phyloP scores from a whole-genome alignment of 306 rosid genomes.

The Cicer chorassanicum region DNA sequence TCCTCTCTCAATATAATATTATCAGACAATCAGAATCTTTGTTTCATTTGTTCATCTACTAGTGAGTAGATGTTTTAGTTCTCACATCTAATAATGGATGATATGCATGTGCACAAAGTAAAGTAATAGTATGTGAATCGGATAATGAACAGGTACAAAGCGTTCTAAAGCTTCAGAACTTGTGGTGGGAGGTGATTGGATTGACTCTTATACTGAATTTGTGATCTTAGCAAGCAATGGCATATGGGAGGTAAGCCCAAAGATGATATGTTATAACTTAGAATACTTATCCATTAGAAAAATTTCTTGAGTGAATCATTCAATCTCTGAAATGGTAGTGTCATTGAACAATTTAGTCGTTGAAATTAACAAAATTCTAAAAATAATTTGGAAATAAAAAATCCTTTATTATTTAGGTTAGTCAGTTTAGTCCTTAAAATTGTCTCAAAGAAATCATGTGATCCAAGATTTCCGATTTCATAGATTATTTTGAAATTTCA shows the following conservation, averaged over 20 bases:
- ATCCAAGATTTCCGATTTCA: neutral
- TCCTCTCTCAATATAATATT: neutral
- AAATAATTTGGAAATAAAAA: no score
- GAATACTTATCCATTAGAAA: constrained; percentile 9
- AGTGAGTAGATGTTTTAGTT: constrained; percentile 13
- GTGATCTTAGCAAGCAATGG: constrained; percentile 78
- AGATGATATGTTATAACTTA: neutral
- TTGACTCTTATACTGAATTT: constrained; percentile 67
- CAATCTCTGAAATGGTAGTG: neutral
- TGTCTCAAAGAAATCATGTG: neutral
- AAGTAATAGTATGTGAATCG: constrained; percentile 37
- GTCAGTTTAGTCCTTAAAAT: neutral
- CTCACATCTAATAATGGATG: constrained; percentile 34
- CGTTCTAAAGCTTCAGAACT: constrained; percentile 56
- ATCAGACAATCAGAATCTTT: neutral
- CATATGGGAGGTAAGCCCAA: constrained; percentile 79
- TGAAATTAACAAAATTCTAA: no score
- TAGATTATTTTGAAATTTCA: neutral
- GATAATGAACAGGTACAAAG: constrained; percentile 41
- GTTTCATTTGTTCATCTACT: constrained; percentile 4
- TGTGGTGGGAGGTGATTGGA: constrained; percentile 58
- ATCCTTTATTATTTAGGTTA: no score
- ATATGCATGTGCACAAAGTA: constrained; percentile 20
- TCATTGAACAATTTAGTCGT: neutral
- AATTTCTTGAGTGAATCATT: neutral